These are phyloP conservation scores for Psilocybe azurescens DNA, from an alignment of 768 basidiomycete species.

Conservation along the genomic window DNA sequence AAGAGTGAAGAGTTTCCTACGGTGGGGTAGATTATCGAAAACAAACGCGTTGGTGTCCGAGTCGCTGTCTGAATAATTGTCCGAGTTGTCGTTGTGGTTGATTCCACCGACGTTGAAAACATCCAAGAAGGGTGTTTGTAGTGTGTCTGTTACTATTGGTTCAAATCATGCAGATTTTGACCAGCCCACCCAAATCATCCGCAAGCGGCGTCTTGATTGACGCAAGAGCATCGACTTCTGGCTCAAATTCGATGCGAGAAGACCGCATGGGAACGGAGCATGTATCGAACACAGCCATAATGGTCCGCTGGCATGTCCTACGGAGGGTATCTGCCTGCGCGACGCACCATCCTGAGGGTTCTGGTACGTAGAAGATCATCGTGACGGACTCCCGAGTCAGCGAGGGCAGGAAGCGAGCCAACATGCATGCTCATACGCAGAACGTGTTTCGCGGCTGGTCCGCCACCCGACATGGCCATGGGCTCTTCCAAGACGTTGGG, in stretches of 20 bases:
- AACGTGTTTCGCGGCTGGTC: constrained; percentile 83
- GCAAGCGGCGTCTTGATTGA: constrained; percentile 47
- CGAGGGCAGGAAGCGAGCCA: constrained; percentile 38
- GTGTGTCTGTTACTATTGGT: constrained; percentile 65
- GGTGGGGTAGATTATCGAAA: constrained; percentile 60
- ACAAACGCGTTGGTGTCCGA: constrained; percentile 66
- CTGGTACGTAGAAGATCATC: constrained; percentile 81
- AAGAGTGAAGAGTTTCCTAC: constrained; percentile 26
- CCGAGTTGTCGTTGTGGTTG: constrained; percentile 52
- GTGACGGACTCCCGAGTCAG: constrained; percentile 58
- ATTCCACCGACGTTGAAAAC: constrained; percentile 66
- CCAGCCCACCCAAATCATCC: constrained; percentile 78
- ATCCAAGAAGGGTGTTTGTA: constrained; percentile 82
- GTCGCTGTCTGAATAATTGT: constrained; percentile 51
- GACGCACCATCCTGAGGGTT: constrained; percentile 88
- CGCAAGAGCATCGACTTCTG: constrained; percentile 56
- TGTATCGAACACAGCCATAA: constrained; percentile 86
- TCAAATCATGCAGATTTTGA: constrained; percentile 81
- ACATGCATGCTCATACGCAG: constrained; percentile 89
- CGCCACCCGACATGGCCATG: constrained; percentile 76
- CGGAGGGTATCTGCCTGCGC: constrained; percentile 67
- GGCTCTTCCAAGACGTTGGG: constrained; percentile 95
- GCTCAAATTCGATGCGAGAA: constrained; percentile 76
- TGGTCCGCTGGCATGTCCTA: constrained; percentile 72
- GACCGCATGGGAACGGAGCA: constrained; percentile 74